These are phyloP conservation scores for Pyropia yezoensis DNA, from an alignment of 23 red algal genomes.

Conservation along the genomic window DNA sequence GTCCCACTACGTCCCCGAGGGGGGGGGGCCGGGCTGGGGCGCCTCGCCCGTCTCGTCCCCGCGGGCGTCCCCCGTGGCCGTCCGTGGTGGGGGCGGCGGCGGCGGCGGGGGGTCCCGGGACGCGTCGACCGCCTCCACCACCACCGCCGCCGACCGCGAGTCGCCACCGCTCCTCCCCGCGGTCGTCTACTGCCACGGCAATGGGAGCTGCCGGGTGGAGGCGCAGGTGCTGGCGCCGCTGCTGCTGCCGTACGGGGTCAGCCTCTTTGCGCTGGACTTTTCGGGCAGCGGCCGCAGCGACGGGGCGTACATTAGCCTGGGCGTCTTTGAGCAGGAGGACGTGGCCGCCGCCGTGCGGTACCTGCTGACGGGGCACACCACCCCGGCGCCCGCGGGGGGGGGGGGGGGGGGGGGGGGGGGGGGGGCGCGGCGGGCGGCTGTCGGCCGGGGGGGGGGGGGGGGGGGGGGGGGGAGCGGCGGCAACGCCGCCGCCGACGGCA, in stretches of 20 bases:
- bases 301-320: constrained; percentile 69
- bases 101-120: too few relatives aligned
- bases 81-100: too few relatives aligned
- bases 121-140: background rate
- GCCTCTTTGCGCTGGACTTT: constrained; percentile 62
- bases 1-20: constrained; percentile 10
- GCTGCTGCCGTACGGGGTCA: constrained; percentile 58
- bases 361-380: constrained; percentile 21
- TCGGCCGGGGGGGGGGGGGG: too few relatives aligned
- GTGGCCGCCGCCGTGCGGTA: constrained; percentile 50
- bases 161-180: constrained; percentile 17
- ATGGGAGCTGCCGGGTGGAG: constrained; percentile 64
- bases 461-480: too few relatives aligned
- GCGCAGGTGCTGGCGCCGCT: constrained; percentile 22
- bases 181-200: constrained; percentile 70
- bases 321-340: constrained; percentile 55
- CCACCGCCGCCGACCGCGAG: background rate
- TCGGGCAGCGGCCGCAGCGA: constrained; percentile 56
- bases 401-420: too few relatives aligned
- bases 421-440: too few relatives aligned
- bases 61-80: too few relatives aligned
- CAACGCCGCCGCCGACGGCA: too few relatives aligned
- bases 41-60: too few relatives aligned
- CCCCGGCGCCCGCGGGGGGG: background rate
- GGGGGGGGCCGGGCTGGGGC: too few relatives aligned